Evolutionary conservation across 805 yeast species (phyloP), one percentile per base, ranked within the genome.

Genomic region (Clavispora santaluciae): DNA sequence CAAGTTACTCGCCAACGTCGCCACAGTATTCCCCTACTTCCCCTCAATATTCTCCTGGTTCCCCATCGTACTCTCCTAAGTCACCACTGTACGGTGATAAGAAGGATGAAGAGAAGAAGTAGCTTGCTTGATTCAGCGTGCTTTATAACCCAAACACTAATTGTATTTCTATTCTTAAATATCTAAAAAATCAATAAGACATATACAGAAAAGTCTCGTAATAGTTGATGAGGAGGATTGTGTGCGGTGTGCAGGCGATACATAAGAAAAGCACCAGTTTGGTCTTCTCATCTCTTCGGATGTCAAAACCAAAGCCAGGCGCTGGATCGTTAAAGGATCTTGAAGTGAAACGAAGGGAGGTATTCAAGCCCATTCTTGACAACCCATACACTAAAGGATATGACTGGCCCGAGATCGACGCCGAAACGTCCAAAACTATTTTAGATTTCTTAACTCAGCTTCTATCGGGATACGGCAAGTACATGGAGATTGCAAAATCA

Each of bases 321-420:
- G 30, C 55, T 12, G 61, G 61, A 13, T 76, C 83, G 0, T 40
- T 80, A 11, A 78, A 73, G 46, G 73, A 70, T 17, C 44, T 70
- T 2, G 83, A 79, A 38, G 63, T 64, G 46, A 72, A 70, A 54
- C 64, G 75, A 39, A 68, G 72, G 45, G 81, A 78, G 46, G 78
- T 81, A 6, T 78, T 77, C 59, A 81, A 77, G 56, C 86, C 89
- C 0, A 62, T 83, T 2, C 61, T 83, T 16, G 81, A 80, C 22
- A 79, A 78, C 45, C 87, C 89, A 2, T 81, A 66, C 51, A 73
- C 83, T 0, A 70, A 70, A 37, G 52, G 41, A n/a, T 36, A 43
- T 12, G 55, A 45, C 15, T 51, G 53, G 53, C 55, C 55, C 23
- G 18, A 18, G 1, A 34, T 47, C 12, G 43, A 40, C 12, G 31